Percentiles rank a stretch among this genome's conserved stretches.
Evolutionary conservation across 2,329 filamentous ascomycete genomes (phyloP).

Genomic region (Aureobasidium sp.): DNA sequence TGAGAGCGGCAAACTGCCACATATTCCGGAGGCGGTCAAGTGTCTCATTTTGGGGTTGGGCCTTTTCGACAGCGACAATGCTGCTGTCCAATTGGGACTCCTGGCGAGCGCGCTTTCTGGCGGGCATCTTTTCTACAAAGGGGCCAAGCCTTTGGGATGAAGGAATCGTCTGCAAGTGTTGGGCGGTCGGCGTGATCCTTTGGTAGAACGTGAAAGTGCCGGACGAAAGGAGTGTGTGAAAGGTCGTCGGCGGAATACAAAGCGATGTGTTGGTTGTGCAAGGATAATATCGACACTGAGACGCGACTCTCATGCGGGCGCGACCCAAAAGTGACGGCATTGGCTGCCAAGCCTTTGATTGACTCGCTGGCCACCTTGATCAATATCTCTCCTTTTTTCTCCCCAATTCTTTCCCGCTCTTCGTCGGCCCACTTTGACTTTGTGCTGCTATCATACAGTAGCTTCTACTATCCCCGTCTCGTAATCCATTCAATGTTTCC

Average conservation of each 20-base stretch:
- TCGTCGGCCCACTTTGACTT: neutral
- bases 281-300: neutral
- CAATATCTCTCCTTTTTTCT: neutral
- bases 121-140: constrained; percentile 37
- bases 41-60: constrained; percentile 33
- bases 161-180: neutral
- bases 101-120: constrained; percentile 50
- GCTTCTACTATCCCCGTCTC: too few species aligned
- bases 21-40: constrained; percentile 72
- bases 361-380: neutral
- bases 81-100: constrained; percentile 42
- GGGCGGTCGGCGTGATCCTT: neutral
- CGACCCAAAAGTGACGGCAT: neutral
- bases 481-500: neutral
- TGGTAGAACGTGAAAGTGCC: too few species aligned
- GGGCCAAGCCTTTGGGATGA: constrained; percentile 9
- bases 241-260: neutral
- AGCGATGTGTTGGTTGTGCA: neutral
- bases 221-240: neutral
- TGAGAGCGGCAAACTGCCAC: constrained; percentile 93
- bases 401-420: neutral
- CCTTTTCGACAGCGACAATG: constrained; percentile 13
- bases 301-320: neutral
- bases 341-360: neutral
- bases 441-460: too few species aligned